These are phyloP conservation scores for Penicillium sp. DNA, from an alignment of 2,329 filamentous ascomycete genomes.

Conservation along the genomic window DNA sequence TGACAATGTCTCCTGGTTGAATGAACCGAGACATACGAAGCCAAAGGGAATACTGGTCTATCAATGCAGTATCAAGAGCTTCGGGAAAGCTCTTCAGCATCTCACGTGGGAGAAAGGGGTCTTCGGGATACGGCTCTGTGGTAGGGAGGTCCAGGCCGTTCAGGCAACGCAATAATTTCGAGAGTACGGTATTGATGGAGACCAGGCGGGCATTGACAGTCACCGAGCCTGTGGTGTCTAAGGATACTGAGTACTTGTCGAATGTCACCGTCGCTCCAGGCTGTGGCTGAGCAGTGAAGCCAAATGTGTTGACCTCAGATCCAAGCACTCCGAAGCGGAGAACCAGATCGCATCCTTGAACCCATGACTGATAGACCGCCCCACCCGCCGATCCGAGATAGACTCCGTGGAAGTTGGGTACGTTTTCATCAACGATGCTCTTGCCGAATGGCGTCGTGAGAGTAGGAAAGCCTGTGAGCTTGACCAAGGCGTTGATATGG, in stretches of 20 bases:
- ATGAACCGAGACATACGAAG: slow-evolving; percentile 2
- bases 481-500: slow-evolving; percentile 35
- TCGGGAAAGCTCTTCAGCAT: background rate
- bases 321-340: slow-evolving; percentile 40
- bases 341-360: slow-evolving; percentile 39
- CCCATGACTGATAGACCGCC: background rate
- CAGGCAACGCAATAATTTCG: background rate
- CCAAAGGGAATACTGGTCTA: slow-evolving; percentile 7
- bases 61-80: background rate
- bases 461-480: slow-evolving; percentile 47
- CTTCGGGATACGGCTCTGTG: background rate
- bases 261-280: background rate
- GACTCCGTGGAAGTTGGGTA: slow-evolving; percentile 51
- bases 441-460: slow-evolving; percentile 51
- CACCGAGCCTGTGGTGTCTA: background rate
- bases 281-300: background rate
- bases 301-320: background rate
- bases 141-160: background rate
- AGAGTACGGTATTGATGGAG: background rate
- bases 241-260: background rate
- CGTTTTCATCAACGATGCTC: slow-evolving; percentile 49
- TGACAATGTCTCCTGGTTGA: slow-evolving; percentile 7
- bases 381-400: slow-evolving; percentile 39
- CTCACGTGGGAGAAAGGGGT: background rate
- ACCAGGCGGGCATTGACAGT: background rate